Evolutionary conservation across 2,329 filamentous ascomycete genomes (phyloP).

Genomic region (Monosporascus sp.): DNA sequence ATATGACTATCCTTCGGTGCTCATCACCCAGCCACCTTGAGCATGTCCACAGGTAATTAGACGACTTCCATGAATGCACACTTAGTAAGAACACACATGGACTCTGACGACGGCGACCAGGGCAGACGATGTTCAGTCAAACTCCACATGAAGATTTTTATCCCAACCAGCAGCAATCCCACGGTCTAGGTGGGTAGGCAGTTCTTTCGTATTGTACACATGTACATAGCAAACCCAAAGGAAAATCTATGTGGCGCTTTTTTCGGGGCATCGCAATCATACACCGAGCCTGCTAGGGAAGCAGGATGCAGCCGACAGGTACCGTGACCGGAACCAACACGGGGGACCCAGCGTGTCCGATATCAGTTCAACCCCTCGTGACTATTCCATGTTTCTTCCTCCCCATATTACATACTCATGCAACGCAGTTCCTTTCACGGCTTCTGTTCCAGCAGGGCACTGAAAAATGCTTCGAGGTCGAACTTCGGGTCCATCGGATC

Average conservation of each 20-base stretch:
- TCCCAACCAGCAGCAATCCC: slow-evolving; percentile 4
- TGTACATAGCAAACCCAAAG: slow-evolving; percentile 25
- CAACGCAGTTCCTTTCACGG: slow-evolving; percentile 30
- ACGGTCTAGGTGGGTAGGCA: slow-evolving; percentile 14
- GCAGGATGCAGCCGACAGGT: background rate
- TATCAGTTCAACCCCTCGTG: background rate
- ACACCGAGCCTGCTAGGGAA: slow-evolving; percentile 10
- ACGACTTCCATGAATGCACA: too few relatives aligned
- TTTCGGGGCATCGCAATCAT: slow-evolving; percentile 21
- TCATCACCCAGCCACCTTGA: too few relatives aligned
- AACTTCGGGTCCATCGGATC: slow-evolving; percentile 85
- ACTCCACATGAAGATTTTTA: slow-evolving; percentile 5
- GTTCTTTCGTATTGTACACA: slow-evolving; percentile 27
- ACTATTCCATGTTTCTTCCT: slow-evolving; percentile 18
- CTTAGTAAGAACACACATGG: too few relatives aligned
- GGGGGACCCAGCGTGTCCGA: background rate
- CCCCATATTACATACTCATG: slow-evolving; percentile 16
- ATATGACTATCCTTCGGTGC: too few relatives aligned
- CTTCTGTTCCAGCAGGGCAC: slow-evolving; percentile 52
- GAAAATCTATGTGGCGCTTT: slow-evolving; percentile 25
- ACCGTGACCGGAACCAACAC: background rate
- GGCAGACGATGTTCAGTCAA: background rate
- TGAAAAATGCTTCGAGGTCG: slow-evolving; percentile 82
- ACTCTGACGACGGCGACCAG: too few relatives aligned
- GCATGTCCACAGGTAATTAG: too few relatives aligned